A percentile compares a stretch with the other conserved stretches of the same genome.
Conservation (phyloP, 129 eudicot genomes). For the Daucus carota region DH1_v3.0 NC_030387.2:26017001-26017500, state of each 20-base stretch:
- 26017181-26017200: constrained; percentile 9
- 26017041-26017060: not conserved
- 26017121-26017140: constrained; percentile 33
- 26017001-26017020: constrained; percentile 42
- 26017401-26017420: constrained; percentile 47
- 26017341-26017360: constrained; percentile 88
- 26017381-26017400: constrained; percentile 93
- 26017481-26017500: constrained; percentile 33
- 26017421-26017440: constrained; percentile 64
- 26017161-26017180: constrained; percentile 33
- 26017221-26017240: constrained; percentile 6
- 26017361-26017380: constrained; percentile 58
- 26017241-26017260: constrained; percentile 51
- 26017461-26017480: constrained; percentile 24
- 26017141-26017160: constrained; percentile 35
- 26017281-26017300: constrained; percentile 52
- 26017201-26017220: constrained; percentile 15
- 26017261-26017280: constrained; percentile 62
- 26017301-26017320: constrained; percentile 55
- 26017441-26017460: constrained; percentile 75
- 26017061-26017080: not conserved
- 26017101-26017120: constrained; percentile 10
- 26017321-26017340: constrained; percentile 56
- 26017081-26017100: not conserved
- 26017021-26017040: constrained; percentile 22